These are phyloP conservation scores for Picea abies DNA, from an alignment of 83 land plant genomes.

Conservation along the genomic window DNA sequence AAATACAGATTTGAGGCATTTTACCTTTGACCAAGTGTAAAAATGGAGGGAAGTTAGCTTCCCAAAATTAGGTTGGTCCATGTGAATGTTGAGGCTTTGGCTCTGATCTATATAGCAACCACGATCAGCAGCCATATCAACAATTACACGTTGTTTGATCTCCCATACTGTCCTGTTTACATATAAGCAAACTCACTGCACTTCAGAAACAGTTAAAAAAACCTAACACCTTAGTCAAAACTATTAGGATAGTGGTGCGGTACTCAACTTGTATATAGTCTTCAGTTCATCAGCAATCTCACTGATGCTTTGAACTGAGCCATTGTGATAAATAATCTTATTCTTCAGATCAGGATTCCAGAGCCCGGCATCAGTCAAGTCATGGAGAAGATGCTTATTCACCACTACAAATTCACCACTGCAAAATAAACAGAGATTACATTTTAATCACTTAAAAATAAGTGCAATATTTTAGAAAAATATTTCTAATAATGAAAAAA, in stretches of 20 bases:
- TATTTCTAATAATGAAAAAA: neutral
- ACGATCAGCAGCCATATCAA: constrained; percentile 96
- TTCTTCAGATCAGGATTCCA: constrained; percentile 87
- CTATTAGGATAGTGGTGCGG: neutral
- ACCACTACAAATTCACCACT: constrained; percentile 98
- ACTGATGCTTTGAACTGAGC: constrained; percentile 67
- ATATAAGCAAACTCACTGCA: neutral
- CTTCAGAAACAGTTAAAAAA: constrained; percentile 4
- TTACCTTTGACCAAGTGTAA: constrained; percentile 87
- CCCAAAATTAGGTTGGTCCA: constrained; percentile 93
- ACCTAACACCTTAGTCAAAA: neutral
- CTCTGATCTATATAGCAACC: constrained; percentile 94
- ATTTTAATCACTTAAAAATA: neutral
- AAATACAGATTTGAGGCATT: neutral
- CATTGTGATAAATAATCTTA: constrained; percentile 72
- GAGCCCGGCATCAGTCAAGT: constrained; percentile 84
- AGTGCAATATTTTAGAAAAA: neutral
- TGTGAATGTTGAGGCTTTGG: constrained; percentile 94
- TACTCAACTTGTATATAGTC: constrained; percentile 73
- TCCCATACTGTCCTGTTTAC: constrained; percentile 89
- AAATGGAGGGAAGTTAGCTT: constrained; percentile 92
- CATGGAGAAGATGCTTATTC: constrained; percentile 91
- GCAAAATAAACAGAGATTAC: constrained; percentile 10
- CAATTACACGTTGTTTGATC: constrained; percentile 86
- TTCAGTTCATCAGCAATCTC: constrained; percentile 76